Evolutionary conservation across 2,329 filamentous ascomycete genomes (phyloP).

Genomic region (Dothiorella sarmentorum): DNA sequence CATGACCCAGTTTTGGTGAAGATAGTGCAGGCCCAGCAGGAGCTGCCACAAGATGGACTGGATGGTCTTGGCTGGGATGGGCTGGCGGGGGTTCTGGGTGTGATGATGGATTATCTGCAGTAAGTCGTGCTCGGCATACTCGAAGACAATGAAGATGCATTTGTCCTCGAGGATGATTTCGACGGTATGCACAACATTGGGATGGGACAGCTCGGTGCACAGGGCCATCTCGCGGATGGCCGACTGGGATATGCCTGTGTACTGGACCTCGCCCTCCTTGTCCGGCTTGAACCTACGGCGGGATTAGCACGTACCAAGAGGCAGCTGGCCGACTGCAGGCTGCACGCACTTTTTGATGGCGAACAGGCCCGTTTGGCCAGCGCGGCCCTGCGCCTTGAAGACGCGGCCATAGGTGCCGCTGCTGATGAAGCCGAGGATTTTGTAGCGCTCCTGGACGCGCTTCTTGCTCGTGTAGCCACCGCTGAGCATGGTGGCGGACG

Average conservation of each 20-base stretch:
- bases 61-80: conserved; percentile 83
- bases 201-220: conserved; percentile 84
- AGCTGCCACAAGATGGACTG: conserved; percentile 96
- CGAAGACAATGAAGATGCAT: conserved; percentile 99
- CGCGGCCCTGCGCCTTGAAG: conserved; percentile 84
- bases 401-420: conserved; percentile 97
- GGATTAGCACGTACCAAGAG: not conserved
- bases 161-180: conserved; percentile 98
- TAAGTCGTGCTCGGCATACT: conserved; percentile 96
- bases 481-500: conserved; percentile 38
- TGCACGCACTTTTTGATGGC: conserved; percentile 86
- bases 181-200: conserved; percentile 83
- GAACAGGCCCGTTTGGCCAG: conserved; percentile 75
- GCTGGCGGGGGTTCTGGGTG: conserved; percentile 80
- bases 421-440: conserved; percentile 96
- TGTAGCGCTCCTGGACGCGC: conserved; percentile 86
- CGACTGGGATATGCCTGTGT: conserved; percentile 96
- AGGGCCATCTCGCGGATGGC: conserved; percentile 96
- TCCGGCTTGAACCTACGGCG: conserved; percentile 79
- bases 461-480: conserved; percentile 66
- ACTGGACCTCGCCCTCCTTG: conserved; percentile 95
- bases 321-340: not conserved
- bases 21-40: conserved; percentile 88
- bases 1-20: conserved; percentile 95
- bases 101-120: conserved; percentile 98